Evolutionary conservation across 2,329 filamentous ascomycete species (phyloP), one percentile per base, ranked within the genome.

Genomic region (Boeremia lycopersici): DNA sequence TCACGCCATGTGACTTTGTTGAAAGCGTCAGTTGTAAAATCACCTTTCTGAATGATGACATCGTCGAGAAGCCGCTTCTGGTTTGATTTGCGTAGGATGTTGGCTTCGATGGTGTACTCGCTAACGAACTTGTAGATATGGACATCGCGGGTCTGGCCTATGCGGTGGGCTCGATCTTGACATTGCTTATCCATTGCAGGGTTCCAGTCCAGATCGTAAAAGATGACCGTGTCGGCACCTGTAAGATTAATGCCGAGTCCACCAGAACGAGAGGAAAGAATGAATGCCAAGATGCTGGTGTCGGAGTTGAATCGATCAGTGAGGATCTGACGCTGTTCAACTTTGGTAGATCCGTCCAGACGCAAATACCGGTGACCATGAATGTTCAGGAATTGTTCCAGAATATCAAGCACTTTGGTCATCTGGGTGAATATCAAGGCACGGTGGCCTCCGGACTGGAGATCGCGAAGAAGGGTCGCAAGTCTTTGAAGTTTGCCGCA

Each of bases 111-210:
- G 0, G 95, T 99, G 67, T 80, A 79, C 62, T 82, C 80, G 56
- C 71, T 76, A 49, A 82, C 80, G 62, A 82, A 80, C 54, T 81
- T 91, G 78, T 98, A 99, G 55, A 99, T 98, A 74, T 98, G 93
- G 29, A 99, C 95, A 72, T 99, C 95, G 28, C 95, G 88, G 0
- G 95, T 98, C 75, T 99, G 95, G 1, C 95, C 95, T 63, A 99
- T 99, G 62, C 95, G 91, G 77, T 99, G 95, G 68, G 91, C 96
- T 67, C 95, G 86, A 74, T 99, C 96, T 77, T 99, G 96, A 69
- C 95, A 99, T 76, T 99, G 95, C 76, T 96, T 96, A 79, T 99
- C 95, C 95, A 99, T 99, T 46, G 96, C 95, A 0, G 95, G 95
- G 68, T 99, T 99, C 96, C 96, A 99, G 73, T 99, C 95, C 56